Evolutionary conservation across 2,329 filamentous ascomycete genomes (phyloP), one percentile per base, ranked within the genome.

Genomic region (Neophaeococcomyces mojaviensis): DNA sequence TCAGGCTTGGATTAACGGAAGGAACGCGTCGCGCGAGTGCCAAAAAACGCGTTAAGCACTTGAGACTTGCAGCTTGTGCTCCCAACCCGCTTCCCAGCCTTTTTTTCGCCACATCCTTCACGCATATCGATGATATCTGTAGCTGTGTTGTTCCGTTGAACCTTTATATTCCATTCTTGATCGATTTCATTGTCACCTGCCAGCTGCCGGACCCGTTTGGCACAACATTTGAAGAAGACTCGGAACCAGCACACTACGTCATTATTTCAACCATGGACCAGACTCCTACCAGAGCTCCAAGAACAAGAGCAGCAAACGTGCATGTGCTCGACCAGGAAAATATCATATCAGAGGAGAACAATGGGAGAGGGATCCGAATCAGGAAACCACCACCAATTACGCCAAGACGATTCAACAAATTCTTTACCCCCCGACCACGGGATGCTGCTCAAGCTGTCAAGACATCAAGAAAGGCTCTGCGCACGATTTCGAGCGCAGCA

Each of bases 331-430:
- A 39, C 31, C 43, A 40, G 44, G 48, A 24, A 15, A 39, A 20
- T 13, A 3, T n/a, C 13, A 30, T 9, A 3, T 7, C 16, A 15
- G 10, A 37, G 24, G 41, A 37, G 3, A 20, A 20, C 26, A 24
- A 22, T 8, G n/a, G 39, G 24, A 33, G 13, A 6, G 43, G 35
- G 26, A 46, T 28, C 5, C 5, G 26, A 64, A 64, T 53, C 18
- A 54, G 52, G 57, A 71, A 68, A 50, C 66, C 65, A 40, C 70
- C 71, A 36, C 66, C 70, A 22, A 65, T 74, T 28, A 73, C 71
- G 10, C 71, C 71, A n/a, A 65, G 70, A 39, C 69, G 70, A n/a
- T 73, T 74, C 49, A 66, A 63, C 44, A 64, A 66, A 30, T 74
- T 74, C 53, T 74, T 74, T 50, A 73, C 70, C n/a, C 71, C 71